Percentiles rank a stretch among this genome's conserved stretches.
Conservation (phyloP, 805 yeast genomes). For the Scheffersomyces lignosus region DNA sequence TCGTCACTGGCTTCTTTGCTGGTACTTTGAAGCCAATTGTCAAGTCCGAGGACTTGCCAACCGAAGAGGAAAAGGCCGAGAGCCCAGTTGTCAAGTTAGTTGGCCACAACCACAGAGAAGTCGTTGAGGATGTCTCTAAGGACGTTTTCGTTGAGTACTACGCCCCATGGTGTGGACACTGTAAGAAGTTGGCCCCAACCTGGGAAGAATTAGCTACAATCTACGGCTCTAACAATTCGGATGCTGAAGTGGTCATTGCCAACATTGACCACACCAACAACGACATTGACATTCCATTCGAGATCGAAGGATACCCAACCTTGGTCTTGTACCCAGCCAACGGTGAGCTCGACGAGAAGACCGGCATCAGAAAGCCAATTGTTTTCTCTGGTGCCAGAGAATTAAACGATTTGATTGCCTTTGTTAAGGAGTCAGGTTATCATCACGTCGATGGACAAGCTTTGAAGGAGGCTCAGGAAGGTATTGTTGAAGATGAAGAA, state of each 20-base stretch:
- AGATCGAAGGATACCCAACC: conserved; percentile 90
- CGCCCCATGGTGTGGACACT: conserved; percentile 98
- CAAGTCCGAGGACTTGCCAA: conserved; percentile 87
- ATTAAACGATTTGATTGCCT: conserved; percentile 64
- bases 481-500: conserved; percentile 26
- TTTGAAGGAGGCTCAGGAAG: conserved; percentile 22
- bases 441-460: conserved; percentile 55
- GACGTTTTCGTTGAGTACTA: conserved; percentile 87
- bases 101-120: conserved; percentile 75
- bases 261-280: conserved; percentile 87
- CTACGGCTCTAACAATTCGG: conserved; percentile 51
- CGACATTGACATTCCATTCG: conserved; percentile 70
- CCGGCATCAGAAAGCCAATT: conserved; percentile 53
- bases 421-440: conserved; percentile 70
- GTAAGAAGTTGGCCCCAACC: conserved; percentile 85
- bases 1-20: conserved; percentile 60
- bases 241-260: conserved; percentile 67
- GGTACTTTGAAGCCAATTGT: conserved; percentile 72
- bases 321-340: conserved; percentile 84
- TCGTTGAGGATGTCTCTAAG: conserved; percentile 56
- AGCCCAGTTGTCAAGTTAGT: conserved; percentile 74
- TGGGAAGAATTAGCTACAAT: conserved; percentile 84
- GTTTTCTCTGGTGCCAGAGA: conserved; percentile 71
- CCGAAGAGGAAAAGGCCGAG: conserved; percentile 60
- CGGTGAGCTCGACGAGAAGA: conserved; percentile 40